Conservation (phyloP, 441 rosid genomes). For the Jatropha podagrica region DNA sequence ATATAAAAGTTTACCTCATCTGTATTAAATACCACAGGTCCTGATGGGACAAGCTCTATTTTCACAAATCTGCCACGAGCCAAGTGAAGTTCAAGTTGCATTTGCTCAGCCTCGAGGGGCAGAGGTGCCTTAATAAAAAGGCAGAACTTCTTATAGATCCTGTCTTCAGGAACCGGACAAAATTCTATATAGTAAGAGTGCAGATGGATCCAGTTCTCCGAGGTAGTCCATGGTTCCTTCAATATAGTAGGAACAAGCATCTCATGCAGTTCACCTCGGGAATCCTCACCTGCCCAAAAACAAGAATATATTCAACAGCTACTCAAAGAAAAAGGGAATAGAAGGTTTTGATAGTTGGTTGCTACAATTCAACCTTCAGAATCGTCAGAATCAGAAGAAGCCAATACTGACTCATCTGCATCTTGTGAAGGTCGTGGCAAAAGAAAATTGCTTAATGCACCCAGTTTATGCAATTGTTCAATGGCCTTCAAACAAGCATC, state of each 20-base stretch:
- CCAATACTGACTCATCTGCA: conserved; percentile 34
- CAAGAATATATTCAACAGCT: conserved; percentile 20
- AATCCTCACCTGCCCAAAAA: conserved; percentile 49
- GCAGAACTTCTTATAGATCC: conserved; percentile 74
- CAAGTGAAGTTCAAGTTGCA: conserved; percentile 88
- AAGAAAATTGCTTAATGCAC: conserved; percentile 71
- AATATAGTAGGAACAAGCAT: conserved; percentile 72
- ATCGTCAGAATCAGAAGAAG: conserved; percentile 37
- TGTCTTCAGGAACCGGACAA: conserved; percentile 75
- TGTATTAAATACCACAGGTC: conserved; percentile 40
- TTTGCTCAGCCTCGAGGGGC: conserved; percentile 73
- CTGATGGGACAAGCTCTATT: conserved; percentile 61
- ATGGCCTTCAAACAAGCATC: conserved; percentile 88
- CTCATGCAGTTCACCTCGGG: conserved; percentile 71
- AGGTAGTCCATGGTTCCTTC: conserved; percentile 58
- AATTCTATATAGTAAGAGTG: conserved; percentile 60
- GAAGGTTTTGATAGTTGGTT: conserved; percentile 10
- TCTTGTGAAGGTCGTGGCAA: conserved; percentile 46
- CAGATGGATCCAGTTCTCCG: conserved; percentile 44
- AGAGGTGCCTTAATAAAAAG: conserved; percentile 80
- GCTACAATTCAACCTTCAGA: conserved; percentile 52
- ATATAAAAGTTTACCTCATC: conserved; percentile 56
- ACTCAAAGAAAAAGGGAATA: conserved; percentile 17
- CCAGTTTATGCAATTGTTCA: conserved; percentile 75
- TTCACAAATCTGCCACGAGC: conserved; percentile 77